A percentile compares a stretch with the other conserved stretches of the same genome.
Conservation (phyloP, 2,329 filamentous ascomycete genomes). For the Penicillium sp. region DNA sequence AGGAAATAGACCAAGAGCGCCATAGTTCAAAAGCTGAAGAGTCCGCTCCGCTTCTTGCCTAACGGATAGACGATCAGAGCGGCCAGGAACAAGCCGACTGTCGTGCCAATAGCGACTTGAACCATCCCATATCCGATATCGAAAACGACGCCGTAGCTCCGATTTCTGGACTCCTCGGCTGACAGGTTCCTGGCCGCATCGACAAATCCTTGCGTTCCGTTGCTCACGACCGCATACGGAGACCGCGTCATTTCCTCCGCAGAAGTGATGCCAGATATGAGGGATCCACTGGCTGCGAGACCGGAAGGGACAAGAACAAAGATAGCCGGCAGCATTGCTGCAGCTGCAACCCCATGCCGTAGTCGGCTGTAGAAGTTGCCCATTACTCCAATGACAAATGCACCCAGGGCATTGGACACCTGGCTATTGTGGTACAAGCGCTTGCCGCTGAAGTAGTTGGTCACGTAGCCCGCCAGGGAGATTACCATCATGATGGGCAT, state of each 20-base stretch:
- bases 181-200: constrained; percentile 35
- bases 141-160: constrained; percentile 45
- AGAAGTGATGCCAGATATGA: constrained; percentile 55
- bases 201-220: constrained; percentile 26
- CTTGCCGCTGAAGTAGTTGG: constrained; percentile 67
- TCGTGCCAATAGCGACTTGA: constrained; percentile 48
- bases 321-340: constrained; percentile 80
- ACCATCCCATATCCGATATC: constrained; percentile 48
- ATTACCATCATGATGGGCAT: constrained; percentile 72
- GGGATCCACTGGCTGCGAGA: constrained; percentile 54
- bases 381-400: constrained; percentile 69
- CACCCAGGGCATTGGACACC: constrained; percentile 72
- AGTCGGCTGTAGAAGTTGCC: constrained; percentile 73
- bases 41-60: constrained; percentile 45
- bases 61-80: constrained; percentile 47
- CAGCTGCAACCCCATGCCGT: constrained; percentile 74
- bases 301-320: constrained; percentile 65
- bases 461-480: constrained; percentile 67
- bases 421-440: constrained; percentile 68
- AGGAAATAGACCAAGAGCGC: not conserved
- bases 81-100: constrained; percentile 46
- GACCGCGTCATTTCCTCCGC: constrained; percentile 52
- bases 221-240: constrained; percentile 23
- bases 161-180: constrained; percentile 23
- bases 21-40: constrained; percentile 43